Base-by-base conservation (phyloP, 2,329 filamentous ascomycete genomes). In the Lecanicillium sp. region DNA sequence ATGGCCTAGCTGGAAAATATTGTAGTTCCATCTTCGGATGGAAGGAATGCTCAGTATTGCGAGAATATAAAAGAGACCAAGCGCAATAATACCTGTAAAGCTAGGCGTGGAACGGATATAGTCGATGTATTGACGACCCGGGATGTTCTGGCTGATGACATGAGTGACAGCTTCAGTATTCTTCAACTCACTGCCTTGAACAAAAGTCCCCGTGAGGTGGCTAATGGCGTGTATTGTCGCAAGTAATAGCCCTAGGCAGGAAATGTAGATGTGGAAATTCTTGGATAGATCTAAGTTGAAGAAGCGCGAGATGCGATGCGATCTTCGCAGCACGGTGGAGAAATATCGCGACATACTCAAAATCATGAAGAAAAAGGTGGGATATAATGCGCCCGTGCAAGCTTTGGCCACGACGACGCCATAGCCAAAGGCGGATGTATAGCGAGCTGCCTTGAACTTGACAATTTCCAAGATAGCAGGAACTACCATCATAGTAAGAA, bases 341-440 rank as follows among this genome's bases (percentile, higher is more conserved):
- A 74, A 63, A 55, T 71, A 74, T 19, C 73, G 58, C 12, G 69
- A 74, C 72, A 77, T 78, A 47, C 70, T 74, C 4, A 77, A 55
- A 7, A 77, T 59, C 40, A 77, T 58, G 46, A 78, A 75, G 55
- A 76, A 76, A 40, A 78, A 64, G 2, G 71, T 75, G 14, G 72
- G 71, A 35, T 75, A 77, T 1, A 78, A 48, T 0, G 68, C 65
- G 4, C 74, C 74, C 9, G 73, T 72, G 32, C 59, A 68, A 0
- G 68, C 66, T 52, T 77, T 78, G 4, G 73, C 68, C 35, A 78
- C 49, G 4, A 73, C 68, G 8, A 73, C 64, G 5, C 73, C 73
- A 70, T 71, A 74, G 11, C 71, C 73, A 14, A 75, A 68, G 0
- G 67, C 72, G 12, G 60, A 62, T 13, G 65, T 64, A 41, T 70